Conservation (phyloP, 2,329 filamentous ascomycete species). For the Monilinia fructigena region DNA sequence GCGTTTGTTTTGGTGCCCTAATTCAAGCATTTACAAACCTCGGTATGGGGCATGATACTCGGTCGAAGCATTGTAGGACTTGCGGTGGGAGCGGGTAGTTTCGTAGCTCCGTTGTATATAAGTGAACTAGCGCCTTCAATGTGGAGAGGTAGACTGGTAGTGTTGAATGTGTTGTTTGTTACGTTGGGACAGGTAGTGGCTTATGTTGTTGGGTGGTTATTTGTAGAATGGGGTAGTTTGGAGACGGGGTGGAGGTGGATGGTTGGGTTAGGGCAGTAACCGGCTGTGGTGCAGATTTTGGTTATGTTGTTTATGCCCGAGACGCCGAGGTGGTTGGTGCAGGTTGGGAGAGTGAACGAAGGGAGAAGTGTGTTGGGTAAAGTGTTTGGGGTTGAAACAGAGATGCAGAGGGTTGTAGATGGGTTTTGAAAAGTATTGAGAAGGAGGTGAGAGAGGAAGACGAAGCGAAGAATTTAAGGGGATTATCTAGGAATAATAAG, state of each 20-base stretch:
- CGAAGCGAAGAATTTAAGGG: constrained; percentile 45
- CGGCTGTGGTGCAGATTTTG: constrained; percentile 68
- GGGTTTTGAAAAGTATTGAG: constrained; percentile 67
- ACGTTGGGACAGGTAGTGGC: constrained; percentile 87
- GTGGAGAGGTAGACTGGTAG: constrained; percentile 76
- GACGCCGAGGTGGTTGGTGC: constrained; percentile 84
- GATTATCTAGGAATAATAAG: constrained; percentile 31
- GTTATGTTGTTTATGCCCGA: constrained; percentile 77
- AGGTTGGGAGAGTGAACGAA: constrained; percentile 58
- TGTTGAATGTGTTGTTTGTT: constrained; percentile 77
- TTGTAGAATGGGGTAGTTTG: constrained; percentile 55
- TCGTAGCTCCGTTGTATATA: constrained; percentile 85
- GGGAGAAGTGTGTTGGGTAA: constrained; percentile 65
- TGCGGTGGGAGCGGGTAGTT: constrained; percentile 72
- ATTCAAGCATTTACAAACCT: constrained; percentile 58
- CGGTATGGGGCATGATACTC: constrained; percentile 62
- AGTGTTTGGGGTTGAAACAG: constrained; percentile 56
- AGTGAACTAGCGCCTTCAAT: constrained; percentile 78
- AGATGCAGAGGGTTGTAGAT: constrained; percentile 51
- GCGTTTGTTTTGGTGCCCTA: constrained; percentile 69
- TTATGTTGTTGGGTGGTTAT: constrained; percentile 78
- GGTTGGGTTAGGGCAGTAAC: constrained; percentile 76
- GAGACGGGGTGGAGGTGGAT: constrained; percentile 81
- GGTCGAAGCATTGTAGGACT: constrained; percentile 69
- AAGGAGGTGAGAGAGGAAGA: constrained; percentile 71